A percentile compares a stretch with the other conserved stretches of the same genome.
phyloP scores from a whole-genome alignment of 2,329 filamentous ascomycete species.

The Botrytis paeoniae region DNA sequence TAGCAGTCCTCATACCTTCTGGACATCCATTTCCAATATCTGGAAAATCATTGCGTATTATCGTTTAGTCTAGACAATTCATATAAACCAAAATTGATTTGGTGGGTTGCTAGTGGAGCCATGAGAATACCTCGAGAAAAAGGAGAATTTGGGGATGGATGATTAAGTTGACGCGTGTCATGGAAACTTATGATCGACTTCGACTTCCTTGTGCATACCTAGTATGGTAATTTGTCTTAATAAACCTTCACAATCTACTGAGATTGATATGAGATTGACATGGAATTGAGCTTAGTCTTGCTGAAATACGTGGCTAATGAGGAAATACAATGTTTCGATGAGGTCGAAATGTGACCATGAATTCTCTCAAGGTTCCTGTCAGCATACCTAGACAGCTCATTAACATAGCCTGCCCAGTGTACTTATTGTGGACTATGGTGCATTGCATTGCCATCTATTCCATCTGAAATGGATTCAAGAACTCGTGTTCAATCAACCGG shows the following conservation, averaged over 20 bases:
- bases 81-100: neutral
- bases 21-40: neutral
- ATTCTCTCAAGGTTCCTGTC: neutral
- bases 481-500: neutral
- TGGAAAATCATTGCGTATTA: neutral
- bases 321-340: neutral
- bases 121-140: neutral
- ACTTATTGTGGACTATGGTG: neutral
- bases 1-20: neutral
- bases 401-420: too few relatives aligned
- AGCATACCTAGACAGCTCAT: neutral
- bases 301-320: neutral
- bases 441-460: neutral
- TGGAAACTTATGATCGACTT: neutral
- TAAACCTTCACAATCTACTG: neutral
- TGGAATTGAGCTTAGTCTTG: neutral
- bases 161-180: slow-evolving; percentile 7
- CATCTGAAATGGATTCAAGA: neutral
- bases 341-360: neutral
- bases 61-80: neutral
- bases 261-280: neutral
- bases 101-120: neutral
- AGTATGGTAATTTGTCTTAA: neutral
- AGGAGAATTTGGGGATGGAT: neutral
- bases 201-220: neutral